Evolutionary conservation across 805 yeast species (phyloP), one percentile per base, ranked within the genome.

Genomic region (Candida insectalens): DNA sequence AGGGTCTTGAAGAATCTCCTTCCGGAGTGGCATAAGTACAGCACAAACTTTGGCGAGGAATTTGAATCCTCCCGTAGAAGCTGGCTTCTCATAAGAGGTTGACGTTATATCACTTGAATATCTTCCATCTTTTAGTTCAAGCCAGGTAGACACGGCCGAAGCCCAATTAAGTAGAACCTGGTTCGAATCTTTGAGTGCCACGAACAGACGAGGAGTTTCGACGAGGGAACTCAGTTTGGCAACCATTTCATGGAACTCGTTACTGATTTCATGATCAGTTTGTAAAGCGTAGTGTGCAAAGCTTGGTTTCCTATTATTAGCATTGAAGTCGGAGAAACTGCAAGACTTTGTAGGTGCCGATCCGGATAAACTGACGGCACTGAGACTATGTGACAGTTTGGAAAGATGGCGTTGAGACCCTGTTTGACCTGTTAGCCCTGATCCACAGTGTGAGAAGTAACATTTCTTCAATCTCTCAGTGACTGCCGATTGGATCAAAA

Each of bases 141-240:
- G 49, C 79, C 79, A 72, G 23, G 69, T 60, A 14, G 70, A 54
- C 2, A 71, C 60, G 34, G 68, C 71, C 20, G 66, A 55, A 0
- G 70, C 67, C 79, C 79, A 72, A 36, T 65, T 65, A 14, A 67
- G 45, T 27, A 71, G 43, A 29, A 61, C 55, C 19, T 63, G 54
- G 40, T 62, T 58, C 21, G 58, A 55, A 26, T 56, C 49, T 40
- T 64, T 60, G 10, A 71, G 45, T 8, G 63, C 56, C 36, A 63
- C 60, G 25, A 67, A 60, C 27, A 72, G 47, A 34, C 71, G 57
- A 4, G 77, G 76, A 2, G 67, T 53, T 41, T 67, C 68, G 8
- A 58, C 48, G 28, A 63, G 50, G 30, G 57, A 63, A 32, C 61
- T 55, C 8, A 69, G 46, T 10, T 63, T 44, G 34, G 59, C 59